These are phyloP conservation scores for Pythium oligandrum DNA, from an alignment of 352 stramenopile species.

Conservation along the genomic window DNA sequence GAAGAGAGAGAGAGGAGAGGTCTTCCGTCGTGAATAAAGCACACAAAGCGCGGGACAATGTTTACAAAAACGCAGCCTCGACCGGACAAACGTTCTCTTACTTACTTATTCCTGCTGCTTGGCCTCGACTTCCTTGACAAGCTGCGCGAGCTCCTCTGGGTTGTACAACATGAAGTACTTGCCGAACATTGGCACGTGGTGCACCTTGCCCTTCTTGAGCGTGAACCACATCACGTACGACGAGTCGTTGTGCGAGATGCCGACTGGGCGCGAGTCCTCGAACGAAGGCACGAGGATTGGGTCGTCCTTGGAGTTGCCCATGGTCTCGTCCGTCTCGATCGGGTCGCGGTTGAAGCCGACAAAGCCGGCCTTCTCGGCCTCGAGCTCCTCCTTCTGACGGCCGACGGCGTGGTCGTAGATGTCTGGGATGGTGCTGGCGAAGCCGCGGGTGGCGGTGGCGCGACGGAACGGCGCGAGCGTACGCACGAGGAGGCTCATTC, in stretches of 20 bases:
- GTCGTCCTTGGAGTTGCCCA: slow-evolving; percentile 88
- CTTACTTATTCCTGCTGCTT: slow-evolving; percentile 55
- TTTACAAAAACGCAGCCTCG: too few species aligned
- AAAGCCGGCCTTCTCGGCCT: slow-evolving; percentile 63
- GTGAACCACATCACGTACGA: slow-evolving; percentile 89
- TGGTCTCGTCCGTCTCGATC: slow-evolving; percentile 78
- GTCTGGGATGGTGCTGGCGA: slow-evolving; percentile 66
- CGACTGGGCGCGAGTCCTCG: slow-evolving; percentile 61
- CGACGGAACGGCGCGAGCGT: slow-evolving; percentile 49
- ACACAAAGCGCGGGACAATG: too few species aligned
- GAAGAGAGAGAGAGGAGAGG: too few species aligned
- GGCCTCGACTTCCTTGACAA: slow-evolving; percentile 80
- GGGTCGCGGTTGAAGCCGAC: slow-evolving; percentile 79
- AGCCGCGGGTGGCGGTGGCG: slow-evolving; percentile 35
- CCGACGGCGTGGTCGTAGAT: slow-evolving; percentile 80
- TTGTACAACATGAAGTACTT: slow-evolving; percentile 92
- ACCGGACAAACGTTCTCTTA: background rate
- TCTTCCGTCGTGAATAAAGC: too few species aligned
- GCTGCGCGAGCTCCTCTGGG: slow-evolving; percentile 74
- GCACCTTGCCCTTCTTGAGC: slow-evolving; percentile 81
- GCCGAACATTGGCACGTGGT: slow-evolving; percentile 82
- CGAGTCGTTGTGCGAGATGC: slow-evolving; percentile 86
- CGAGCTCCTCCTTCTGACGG: slow-evolving; percentile 70
- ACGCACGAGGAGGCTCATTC: slow-evolving; percentile 24
- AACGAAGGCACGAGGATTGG: slow-evolving; percentile 85